Base-by-base conservation (phyloP, 2,329 filamentous ascomycete genomes). In the Calonectria fujianensis region DNA sequence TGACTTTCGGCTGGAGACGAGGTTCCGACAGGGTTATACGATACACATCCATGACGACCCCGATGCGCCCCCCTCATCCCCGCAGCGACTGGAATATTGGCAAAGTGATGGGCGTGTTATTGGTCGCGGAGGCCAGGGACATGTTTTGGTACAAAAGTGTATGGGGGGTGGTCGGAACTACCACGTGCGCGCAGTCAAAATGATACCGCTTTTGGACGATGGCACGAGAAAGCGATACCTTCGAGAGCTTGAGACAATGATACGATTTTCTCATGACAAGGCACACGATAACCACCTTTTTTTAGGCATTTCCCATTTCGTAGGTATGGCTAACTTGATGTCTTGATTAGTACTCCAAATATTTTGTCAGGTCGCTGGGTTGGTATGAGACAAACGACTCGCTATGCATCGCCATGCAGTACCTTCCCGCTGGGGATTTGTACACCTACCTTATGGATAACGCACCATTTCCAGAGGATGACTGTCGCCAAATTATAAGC, bases 321-420 rank as follows among this genome's bases (percentile, higher is more conserved):
- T 39, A 2, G 6, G 13, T 14, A 16, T 39, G 20, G 35, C 27
- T 32, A 4, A 20, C 8, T 11, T 18, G 31, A 54, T 3, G 16
- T 20, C 4, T 31, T 29, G 32, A 41, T 41, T 24, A 79, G 76
- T 81, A 80, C 50, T 67, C 70, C 24, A 75, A 78, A 27, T 76
- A 69, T 69, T 82, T 82, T 39, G 79, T 82, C 18, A 76, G 77
- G 54, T 72, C 69, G n/a, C 61, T 76, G 13, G 80, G 80, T 5
- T 82, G 80, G 81, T 82, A 79, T 61, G 72, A 76, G 16, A 50
- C 29, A 4, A 29, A 61, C 4, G 52, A 72, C 1, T 72, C 45
- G 9, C 59, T 81, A 4, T 79, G 70, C 59, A 80, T 82, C 45
- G 75, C 78, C 13, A 82, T 81, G 81, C 79, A 82, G 63, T 81